Conservation (phyloP, 2,329 filamentous ascomycete species). For the Pseudocercospora fuligena region DNA sequence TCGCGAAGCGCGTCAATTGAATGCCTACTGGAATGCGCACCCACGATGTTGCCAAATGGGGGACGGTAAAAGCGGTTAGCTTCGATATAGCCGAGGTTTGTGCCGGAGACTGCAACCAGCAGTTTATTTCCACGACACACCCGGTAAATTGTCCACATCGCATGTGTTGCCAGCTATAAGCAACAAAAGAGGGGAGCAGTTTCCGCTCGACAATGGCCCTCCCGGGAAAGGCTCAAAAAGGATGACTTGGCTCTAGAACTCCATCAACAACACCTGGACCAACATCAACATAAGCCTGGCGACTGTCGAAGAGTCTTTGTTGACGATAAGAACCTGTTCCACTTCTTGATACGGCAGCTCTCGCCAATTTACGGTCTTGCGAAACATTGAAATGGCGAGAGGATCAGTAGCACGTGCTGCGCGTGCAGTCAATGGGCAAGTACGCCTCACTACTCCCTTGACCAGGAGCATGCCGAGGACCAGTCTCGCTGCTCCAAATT, state of each 20-base stretch:
- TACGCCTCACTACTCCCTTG: neutral
- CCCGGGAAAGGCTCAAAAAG: neutral
- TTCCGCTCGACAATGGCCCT: neutral
- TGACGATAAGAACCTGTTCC: neutral
- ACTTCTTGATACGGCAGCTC: neutral
- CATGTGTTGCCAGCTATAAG: too few relatives aligned
- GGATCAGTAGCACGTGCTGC: neutral
- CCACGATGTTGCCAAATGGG: neutral
- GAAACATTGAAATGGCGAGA: neutral
- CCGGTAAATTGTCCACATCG: neutral
- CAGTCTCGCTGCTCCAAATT: neutral
- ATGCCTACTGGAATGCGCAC: too few relatives aligned
- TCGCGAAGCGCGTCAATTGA: too few relatives aligned
- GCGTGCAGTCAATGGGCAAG: neutral
- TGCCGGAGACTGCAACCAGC: neutral
- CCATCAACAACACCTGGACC: neutral
- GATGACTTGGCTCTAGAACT: neutral
- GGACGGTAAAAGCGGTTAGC: constrained; percentile 2
- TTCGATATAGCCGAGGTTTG: neutral
- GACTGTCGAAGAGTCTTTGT: neutral
- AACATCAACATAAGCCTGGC: neutral
- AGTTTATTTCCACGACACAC: neutral
- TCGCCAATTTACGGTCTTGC: neutral
- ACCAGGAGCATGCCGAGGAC: neutral
- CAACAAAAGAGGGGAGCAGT: neutral